Evolutionary conservation across 176 grass and related monocot genomes (phyloP).

Genomic region (Tuctoria greenei): DNA sequence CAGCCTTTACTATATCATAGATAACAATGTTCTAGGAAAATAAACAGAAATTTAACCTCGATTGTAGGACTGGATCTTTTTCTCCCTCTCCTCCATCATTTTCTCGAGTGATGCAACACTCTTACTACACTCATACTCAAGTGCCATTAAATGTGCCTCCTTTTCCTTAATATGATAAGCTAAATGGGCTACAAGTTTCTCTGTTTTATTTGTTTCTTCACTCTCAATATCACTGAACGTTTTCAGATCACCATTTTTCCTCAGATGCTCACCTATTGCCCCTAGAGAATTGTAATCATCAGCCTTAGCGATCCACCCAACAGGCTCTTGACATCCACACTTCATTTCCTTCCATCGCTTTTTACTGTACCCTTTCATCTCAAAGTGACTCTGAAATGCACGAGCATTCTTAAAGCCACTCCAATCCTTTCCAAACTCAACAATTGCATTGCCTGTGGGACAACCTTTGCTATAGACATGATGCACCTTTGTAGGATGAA

Average conservation of each 20-base stretch:
- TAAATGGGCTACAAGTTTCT: conserved; percentile 49
- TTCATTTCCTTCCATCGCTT: conserved; percentile 39
- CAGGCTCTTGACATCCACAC: conserved; percentile 12
- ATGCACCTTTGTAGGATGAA: conserved; percentile 52
- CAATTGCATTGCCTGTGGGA: conserved; percentile 50
- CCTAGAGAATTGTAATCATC: conserved; percentile 55
- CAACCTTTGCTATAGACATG: conserved; percentile 44
- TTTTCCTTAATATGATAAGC: conserved; percentile 42
- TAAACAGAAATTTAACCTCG: conserved; percentile 39
- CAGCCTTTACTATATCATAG: not conserved
- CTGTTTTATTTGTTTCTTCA: conserved; percentile 45
- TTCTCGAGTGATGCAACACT: conserved; percentile 31
- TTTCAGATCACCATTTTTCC: conserved; percentile 59
- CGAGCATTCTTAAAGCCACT: conserved; percentile 51
- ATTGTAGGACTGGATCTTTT: conserved; percentile 36
- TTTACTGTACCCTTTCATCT: conserved; percentile 36
- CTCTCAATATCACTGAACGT: conserved; percentile 31
- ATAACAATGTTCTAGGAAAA: conserved; percentile 10
- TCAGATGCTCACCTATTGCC: conserved; percentile 51
- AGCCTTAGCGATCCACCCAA: conserved; percentile 58
- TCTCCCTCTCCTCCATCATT: conserved; percentile 53
- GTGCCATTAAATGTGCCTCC: conserved; percentile 40
- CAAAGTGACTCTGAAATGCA: conserved; percentile 55
- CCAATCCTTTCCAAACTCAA: conserved; percentile 64
- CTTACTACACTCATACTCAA: conserved; percentile 38